Base-by-base conservation (phyloP, 73 alveolate genomes). In the Loxodes magnus region DNA sequence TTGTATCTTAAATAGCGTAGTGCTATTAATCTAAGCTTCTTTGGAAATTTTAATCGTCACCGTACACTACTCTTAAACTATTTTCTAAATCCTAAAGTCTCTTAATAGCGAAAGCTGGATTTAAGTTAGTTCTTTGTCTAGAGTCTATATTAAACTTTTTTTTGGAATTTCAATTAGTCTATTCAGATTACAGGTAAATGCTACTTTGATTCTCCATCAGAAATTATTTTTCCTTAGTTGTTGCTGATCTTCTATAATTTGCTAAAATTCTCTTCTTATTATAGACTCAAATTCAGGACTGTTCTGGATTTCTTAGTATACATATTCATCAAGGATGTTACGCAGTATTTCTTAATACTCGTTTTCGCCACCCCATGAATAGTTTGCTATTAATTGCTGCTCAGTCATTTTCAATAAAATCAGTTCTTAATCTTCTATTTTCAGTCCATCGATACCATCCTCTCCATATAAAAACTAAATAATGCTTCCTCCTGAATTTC, bases 401-500 rank as follows among this genome's bases (percentile, higher is more conserved):
- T n/a, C n/a, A n/a, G n/a, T n/a, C n/a, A n/a, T n/a, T n/a, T 76
- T 77, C 22, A 86, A 51, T 17, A 82, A 56, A 36, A 78, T 88
- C 54, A 88, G 33, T 51, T 67, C 84, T 25, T 74, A 75, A 51
- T 82, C 97, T 71, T 93, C 99, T 16, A 85, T 79, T 31, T 55
- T 67, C 62, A 91, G 98, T 51, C 97, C 99, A 0, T 96, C 95
- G 84, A 88, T 79, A 39, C 99, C 99, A 64, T 91, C 99, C 77
- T 92, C 99, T 23, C 99, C 99, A 74, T 96, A 96, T 17, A 88
- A 67, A 76, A 96, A 94, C 75, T 96, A 92, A 38, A 96, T 75
- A 41, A 96, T 81, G 57, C 92, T 89, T 50, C 94, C 94, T 14
- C 54, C 17, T 36, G 98, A 90, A 66, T 94, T 93, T 51, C 99